Evolutionary conservation across 2,329 filamentous ascomycete genomes (phyloP).

Genomic region (Drechslerella dactyloides): DNA sequence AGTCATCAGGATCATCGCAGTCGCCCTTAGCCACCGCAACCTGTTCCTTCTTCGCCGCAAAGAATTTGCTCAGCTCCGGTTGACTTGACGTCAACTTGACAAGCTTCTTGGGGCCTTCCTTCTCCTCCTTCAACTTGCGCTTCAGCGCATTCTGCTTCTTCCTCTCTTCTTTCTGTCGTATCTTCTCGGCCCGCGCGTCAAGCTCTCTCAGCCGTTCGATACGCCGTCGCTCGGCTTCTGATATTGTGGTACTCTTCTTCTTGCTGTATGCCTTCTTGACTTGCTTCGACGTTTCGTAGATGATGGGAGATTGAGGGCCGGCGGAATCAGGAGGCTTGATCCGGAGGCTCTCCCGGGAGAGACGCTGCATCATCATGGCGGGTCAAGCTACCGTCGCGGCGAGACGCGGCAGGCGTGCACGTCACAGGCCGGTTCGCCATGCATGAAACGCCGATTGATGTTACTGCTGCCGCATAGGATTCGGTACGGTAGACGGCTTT

Average conservation of each 20-base stretch:
- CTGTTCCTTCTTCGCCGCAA: slow-evolving; percentile 32
- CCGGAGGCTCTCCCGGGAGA: slow-evolving; percentile 43
- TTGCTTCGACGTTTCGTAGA: slow-evolving; percentile 47
- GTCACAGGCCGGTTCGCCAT: no score
- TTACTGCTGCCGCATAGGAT: no score
- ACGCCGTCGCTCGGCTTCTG: slow-evolving; percentile 33
- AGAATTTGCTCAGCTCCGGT: slow-evolving; percentile 43
- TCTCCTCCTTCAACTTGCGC: slow-evolving; percentile 47
- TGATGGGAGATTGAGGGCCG: slow-evolving; percentile 9
- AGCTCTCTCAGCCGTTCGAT: slow-evolving; percentile 36
- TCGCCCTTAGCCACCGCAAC: slow-evolving; percentile 17
- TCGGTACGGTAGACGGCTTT: no score
- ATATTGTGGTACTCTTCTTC: slow-evolving; percentile 21
- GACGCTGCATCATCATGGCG: slow-evolving; percentile 18
- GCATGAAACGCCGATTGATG: no score
- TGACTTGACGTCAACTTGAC: slow-evolving; percentile 44
- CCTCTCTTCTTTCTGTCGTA: slow-evolving; percentile 33
- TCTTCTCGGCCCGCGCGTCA: slow-evolving; percentile 42
- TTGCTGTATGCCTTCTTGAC: slow-evolving; percentile 44
- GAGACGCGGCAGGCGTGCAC: neutral
- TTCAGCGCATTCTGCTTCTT: slow-evolving; percentile 48
- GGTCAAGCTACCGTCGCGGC: neutral
- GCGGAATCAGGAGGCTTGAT: slow-evolving; percentile 7
- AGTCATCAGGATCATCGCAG: slow-evolving; percentile 3
- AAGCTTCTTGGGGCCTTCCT: slow-evolving; percentile 43